phyloP scores from a whole-genome alignment of 2,329 filamentous ascomycete species.

The Phialocephala subalpina region DNA sequence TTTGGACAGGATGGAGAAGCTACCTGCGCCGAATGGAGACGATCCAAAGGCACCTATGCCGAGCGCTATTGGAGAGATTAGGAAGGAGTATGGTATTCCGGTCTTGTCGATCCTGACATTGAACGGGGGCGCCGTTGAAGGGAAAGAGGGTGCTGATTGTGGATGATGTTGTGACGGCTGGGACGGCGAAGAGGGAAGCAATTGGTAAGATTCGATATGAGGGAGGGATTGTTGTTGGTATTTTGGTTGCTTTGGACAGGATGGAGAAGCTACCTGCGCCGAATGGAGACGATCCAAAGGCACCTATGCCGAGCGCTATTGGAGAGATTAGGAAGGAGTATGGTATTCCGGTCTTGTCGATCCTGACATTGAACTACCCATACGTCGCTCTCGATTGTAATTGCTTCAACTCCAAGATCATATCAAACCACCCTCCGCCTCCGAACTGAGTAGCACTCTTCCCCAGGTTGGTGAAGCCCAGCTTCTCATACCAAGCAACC shows the following conservation, averaged over 20 bases:
- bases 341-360: conserved; percentile 82
- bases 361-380: conserved; percentile 69
- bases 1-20: conserved; percentile 86
- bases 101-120: conserved; percentile 85
- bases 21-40: conserved; percentile 63
- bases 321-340: conserved; percentile 86
- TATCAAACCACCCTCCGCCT: conserved; percentile 82
- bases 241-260: conserved; percentile 88
- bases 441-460: conserved; percentile 75
- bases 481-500: conserved; percentile 77
- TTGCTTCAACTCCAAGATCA: conserved; percentile 54
- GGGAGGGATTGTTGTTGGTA: conserved; percentile 85
- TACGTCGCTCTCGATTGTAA: conserved; percentile 41
- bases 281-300: conserved; percentile 56
- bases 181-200: conserved; percentile 90
- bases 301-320: conserved; percentile 80
- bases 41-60: conserved; percentile 64
- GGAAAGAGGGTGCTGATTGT: conserved; percentile 73
- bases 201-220: conserved; percentile 88
- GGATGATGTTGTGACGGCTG: conserved; percentile 69
- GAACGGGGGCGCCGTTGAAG: conserved; percentile 72
- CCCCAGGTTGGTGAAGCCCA: conserved; percentile 76
- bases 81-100: conserved; percentile 83
- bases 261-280: conserved; percentile 79
- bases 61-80: conserved; percentile 87